Base-by-base conservation (phyloP, 805 yeast genomes). In the Barnettozyma vustinii region DNA sequence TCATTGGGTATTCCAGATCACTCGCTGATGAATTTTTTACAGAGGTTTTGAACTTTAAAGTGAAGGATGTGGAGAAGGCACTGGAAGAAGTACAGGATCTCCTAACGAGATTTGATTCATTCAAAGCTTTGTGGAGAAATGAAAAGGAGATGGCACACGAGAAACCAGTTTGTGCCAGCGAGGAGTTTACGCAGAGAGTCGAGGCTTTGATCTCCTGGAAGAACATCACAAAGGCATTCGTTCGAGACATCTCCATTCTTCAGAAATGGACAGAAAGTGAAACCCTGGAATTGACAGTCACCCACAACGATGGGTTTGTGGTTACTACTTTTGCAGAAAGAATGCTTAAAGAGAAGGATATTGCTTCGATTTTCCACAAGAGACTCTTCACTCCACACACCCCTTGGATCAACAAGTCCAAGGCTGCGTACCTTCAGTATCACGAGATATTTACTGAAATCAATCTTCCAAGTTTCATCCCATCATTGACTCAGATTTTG, bases 151-250 rank as follows among this genome's bases (percentile, higher is more conserved):
- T 94, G 95, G 75, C 75, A 43, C 74, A 73, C 39, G 96, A 87
- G 48, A 86, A 87, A 55, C 95, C 96, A 0, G 65, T 77, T 4
- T 80, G 88, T 52, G 77, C 79, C 5, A 71, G 80, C 3, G 77
- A 75, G 2, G 86, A 78, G 39, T 89, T 92, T 59, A 76, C 73
- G 32, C 70, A 74, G 35, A 74, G 87, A 32, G 68, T 88, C 3
- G 90, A 86, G 49, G 92, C 96, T 1, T 71, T 92, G 48, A 81
- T 78, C 36, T 84, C 97, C 0, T 92, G 97, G 97, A 73, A 78
- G 25, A 80, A 89, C 8, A 81, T 88, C 36, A 80, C 90, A 0
- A 77, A 75, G 41, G 85, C 89, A 1, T 79, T 91, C 19, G 74
- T 76, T 42, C 67, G 80, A 33, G 90, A 84, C 58, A 70, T 83